Base-by-base conservation (phyloP, 1,139 yeast genomes). In the Insectozyma bohioensis region DNA sequence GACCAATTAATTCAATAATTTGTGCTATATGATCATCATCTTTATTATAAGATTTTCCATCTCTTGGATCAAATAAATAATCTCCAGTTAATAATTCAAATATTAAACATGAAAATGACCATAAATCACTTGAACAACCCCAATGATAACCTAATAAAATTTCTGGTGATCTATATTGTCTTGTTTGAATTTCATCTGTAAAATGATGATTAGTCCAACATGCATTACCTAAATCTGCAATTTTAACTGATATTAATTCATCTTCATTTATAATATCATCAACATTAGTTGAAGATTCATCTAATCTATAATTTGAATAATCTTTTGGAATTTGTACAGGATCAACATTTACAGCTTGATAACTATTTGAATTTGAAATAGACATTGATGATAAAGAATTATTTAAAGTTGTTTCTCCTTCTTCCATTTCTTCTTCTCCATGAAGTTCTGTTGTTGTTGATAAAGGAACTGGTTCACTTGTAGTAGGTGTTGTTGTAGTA, bases 21-120 rank as follows among this genome's bases (percentile, higher is more conserved):
- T 70, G 76, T 2, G 76, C 76, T 35, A 69, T 60, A 40, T 70
- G 76, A 44, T 70, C 76, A 45, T 70, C 76, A 47, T 70, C 75
- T 43, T 69, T 70, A 26, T 64, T 51, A 46, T 67, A 70, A 2
- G 69, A 51, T 42, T 67, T 66, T 5, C 76, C 76, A 35, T 63
- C 68, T 31, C 72, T 48, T 6, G 76, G 76, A 40, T 69, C 75
- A 45, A 68, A 70, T 30, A 70, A 47, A 43, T 68, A 70, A 46
- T 70, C 76, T 4, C 76, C 76, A 2, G 75, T 70, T 35, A 70
- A 51, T 24, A 70, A 49, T 48, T 70, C 76, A 43, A 70, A 70
- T 4, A 67, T 55, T 30, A 70, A 52, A 39, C 74, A 67, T 3
- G 72, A 74, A 55, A 67, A 63, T 12, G 73, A 66, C 76, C 76